phyloP scores from a whole-genome alignment of 345 rosid genomes.

The Microcos paniculata region DNA sequence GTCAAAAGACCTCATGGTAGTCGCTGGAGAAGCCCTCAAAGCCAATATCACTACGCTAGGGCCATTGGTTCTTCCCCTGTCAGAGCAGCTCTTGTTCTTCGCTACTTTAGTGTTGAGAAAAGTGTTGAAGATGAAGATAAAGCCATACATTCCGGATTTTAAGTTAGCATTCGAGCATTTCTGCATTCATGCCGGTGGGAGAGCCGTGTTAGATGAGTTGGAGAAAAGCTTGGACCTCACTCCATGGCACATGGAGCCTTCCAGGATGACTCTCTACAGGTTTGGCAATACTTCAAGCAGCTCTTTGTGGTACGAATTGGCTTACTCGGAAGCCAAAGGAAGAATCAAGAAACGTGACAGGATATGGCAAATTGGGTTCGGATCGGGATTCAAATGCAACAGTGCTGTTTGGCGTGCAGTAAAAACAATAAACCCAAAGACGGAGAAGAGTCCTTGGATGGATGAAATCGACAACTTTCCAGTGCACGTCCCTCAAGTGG shows the following conservation, averaged over 20 bases:
- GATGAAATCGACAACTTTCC: constrained; percentile 41
- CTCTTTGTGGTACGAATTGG: constrained; percentile 63
- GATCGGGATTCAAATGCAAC: constrained; percentile 70
- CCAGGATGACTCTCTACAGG: constrained; percentile 61
- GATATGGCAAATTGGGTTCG: constrained; percentile 66
- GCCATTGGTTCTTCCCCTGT: constrained; percentile 66
- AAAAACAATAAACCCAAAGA: constrained; percentile 29
- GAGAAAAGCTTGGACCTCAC: constrained; percentile 52
- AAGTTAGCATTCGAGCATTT: constrained; percentile 68
- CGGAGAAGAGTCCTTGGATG: constrained; percentile 52
- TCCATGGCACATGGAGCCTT: constrained; percentile 58
- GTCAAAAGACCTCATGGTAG: constrained; percentile 61
- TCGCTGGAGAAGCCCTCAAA: constrained; percentile 60
- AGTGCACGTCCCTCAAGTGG: constrained; percentile 17
- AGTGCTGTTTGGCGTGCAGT: constrained; percentile 53
- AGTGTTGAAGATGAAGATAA: constrained; percentile 51
- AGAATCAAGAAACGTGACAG: constrained; percentile 56
- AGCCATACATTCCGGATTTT: constrained; percentile 61
- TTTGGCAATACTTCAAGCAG: constrained; percentile 67
- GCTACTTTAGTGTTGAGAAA: constrained; percentile 40
- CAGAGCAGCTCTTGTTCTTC: constrained; percentile 54
- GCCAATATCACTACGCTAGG: constrained; percentile 63
- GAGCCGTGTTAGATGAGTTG: constrained; percentile 55
- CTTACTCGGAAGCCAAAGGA: constrained; percentile 56
- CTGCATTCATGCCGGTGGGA: constrained; percentile 66